Base-by-base conservation (phyloP, 2,329 filamentous ascomycete species). In the Diaporthe australafricana region DNA sequence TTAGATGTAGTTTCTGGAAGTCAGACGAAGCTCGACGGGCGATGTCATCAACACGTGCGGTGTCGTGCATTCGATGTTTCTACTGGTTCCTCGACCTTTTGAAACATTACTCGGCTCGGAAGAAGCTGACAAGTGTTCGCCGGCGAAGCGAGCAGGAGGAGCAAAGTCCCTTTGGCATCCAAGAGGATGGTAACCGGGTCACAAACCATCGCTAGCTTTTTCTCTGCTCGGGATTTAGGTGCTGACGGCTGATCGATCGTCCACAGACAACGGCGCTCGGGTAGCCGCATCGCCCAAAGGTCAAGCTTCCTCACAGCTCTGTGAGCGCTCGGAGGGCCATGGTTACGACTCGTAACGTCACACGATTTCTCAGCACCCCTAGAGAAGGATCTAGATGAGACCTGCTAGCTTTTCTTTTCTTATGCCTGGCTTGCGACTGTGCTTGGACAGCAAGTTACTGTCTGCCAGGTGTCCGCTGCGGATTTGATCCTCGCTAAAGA, bases 71-170 rank as follows among this genome's bases (percentile, higher is more conserved):
- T 20, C 27, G n/a, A 22, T 5, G 50, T 35, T 25, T 9, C 50
- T 20, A 45, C 40, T 47, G 50, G 50, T 20, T n/a, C 32, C 16
- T 32, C 20, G 45, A 35, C 14, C 27, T 12, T 53, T 50, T 68
- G 52, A 27, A 40, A 38, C 52, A 65, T 38, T 40, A 3, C 6
- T 40, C 52, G 40, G 66, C 6, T 40, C 52, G 40, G 66, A 38
- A 12, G 52, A 68, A 68, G 66, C 52, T 57, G 52, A 68, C 52
- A 48, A 38, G 52, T 50, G 7, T 48, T n/a, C 17, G 52, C 17
- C 14, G 22, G 32, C 30, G 60, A 50, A 38, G 60, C 60, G 60
- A 65, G 45, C 60, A 38, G 11, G 42, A 32, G 16, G 42, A 22
- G 27, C 25, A 47, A 40, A 27, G 17, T 22, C 45, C 20, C 14